These are phyloP conservation scores for Hanseniaspora occidentalis DNA, from an alignment of 805 yeast genomes.

Conservation along the genomic window DNA sequence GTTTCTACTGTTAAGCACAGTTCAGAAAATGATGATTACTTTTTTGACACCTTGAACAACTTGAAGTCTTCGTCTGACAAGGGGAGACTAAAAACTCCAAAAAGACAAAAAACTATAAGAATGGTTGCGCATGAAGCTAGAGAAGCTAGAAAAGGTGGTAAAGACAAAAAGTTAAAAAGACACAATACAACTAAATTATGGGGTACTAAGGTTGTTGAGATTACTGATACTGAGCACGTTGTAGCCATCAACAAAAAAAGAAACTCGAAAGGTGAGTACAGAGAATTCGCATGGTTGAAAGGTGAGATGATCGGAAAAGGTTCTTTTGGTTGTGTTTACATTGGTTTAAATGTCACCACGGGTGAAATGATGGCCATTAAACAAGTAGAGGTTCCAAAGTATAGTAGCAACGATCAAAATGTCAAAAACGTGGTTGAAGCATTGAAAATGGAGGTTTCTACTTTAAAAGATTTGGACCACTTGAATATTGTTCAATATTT, in stretches of 20 bases:
- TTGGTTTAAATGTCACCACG: constrained; percentile 87
- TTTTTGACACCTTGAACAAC: constrained; percentile 3
- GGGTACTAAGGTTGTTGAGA: constrained; percentile 91
- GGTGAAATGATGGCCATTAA: constrained; percentile 99
- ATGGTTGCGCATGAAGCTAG: constrained; percentile 88
- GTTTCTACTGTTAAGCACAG: constrained; percentile 6
- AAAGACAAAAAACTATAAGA: constrained; percentile 82
- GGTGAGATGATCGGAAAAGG: constrained; percentile 97
- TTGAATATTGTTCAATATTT: constrained; percentile 88
- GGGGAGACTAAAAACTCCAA: constrained; percentile 19
- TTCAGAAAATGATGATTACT: constrained; percentile 6
- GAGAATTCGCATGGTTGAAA: constrained; percentile 93
- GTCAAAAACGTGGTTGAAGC: constrained; percentile 63
- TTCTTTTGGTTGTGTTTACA: constrained; percentile 85
- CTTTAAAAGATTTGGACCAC: constrained; percentile 89
- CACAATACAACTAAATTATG: constrained; percentile 81
- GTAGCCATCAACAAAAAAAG: constrained; percentile 56
- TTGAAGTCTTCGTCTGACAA: not conserved
- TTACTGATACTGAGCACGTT: constrained; percentile 56
- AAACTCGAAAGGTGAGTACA: constrained; percentile 53
- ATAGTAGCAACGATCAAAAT: constrained; percentile 30
- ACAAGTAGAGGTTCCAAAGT: constrained; percentile 64
- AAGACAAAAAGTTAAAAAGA: constrained; percentile 36
- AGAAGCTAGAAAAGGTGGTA: constrained; percentile 36
- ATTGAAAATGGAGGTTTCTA: constrained; percentile 78